A percentile compares a stretch with the other conserved stretches of the same genome.
phyloP scores from a whole-genome alignment of 768 basidiomycete species.

The Xerocomellus chrysenteron region DNA sequence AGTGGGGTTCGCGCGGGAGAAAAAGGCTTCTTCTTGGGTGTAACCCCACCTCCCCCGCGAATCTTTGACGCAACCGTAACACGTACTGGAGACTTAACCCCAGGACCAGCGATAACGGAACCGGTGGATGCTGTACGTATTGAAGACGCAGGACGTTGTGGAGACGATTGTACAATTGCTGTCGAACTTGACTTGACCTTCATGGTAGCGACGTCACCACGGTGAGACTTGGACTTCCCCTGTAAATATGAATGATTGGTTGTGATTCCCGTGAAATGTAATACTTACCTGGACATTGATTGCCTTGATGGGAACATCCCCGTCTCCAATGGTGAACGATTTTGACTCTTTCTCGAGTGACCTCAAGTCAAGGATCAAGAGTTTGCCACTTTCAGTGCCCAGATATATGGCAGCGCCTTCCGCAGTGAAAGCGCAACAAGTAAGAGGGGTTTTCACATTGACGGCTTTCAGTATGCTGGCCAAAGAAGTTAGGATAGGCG shows the following conservation, averaged over 20 bases:
- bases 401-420: conserved; percentile 68
- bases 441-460: conserved; percentile 50
- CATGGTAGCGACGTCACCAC: not conserved
- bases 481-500: not conserved
- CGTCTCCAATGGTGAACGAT: conserved; percentile 48
- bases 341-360: conserved; percentile 65
- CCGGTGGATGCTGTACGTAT: conserved; percentile 8
- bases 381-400: conserved; percentile 61
- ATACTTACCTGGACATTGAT: conserved; percentile 56
- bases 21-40: conserved; percentile 25
- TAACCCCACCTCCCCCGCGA: conserved; percentile 20
- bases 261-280: not conserved
- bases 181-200: conserved; percentile 13
- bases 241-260: not conserved
- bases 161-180: conserved; percentile 8
- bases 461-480: conserved; percentile 60
- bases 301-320: conserved; percentile 46
- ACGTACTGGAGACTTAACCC: conserved; percentile 24
- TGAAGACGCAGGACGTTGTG: conserved; percentile 3
- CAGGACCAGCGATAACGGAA: not conserved
- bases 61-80: conserved; percentile 16
- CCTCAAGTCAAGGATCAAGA: conserved; percentile 65
- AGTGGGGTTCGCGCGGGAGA: conserved; percentile 23
- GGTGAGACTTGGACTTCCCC: conserved; percentile 19
- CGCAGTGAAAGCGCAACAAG: conserved; percentile 64